Evolutionary conservation across 345 rosid species (phyloP).

Genomic region (Leavenworthia alabamica): DNA sequence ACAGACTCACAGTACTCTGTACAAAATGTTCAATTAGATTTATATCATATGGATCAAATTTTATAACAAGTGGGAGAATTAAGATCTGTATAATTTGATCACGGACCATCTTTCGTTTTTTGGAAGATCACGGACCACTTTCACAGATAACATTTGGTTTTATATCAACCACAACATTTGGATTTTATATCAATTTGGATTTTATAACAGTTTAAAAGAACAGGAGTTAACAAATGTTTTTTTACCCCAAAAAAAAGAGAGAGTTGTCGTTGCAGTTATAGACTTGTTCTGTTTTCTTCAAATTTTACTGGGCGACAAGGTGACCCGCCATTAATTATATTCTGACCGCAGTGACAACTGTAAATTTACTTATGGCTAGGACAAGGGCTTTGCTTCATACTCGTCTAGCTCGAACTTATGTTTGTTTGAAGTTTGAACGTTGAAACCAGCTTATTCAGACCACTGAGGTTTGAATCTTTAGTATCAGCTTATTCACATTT

Average conservation of each 20-base stretch:
- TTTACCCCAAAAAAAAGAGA: not conserved
- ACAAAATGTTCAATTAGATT: constrained; percentile 4
- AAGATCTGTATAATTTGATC: constrained; percentile 14
- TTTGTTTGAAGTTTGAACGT: too few relatives aligned
- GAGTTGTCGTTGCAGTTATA: not conserved
- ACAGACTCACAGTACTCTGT: not conserved
- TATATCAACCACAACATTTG: not conserved
- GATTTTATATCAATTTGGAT: not conserved
- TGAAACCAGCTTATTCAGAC: not conserved
- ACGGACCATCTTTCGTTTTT: not conserved
- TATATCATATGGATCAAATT: not conserved
- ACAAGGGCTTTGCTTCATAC: not conserved
- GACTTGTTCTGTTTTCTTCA: constrained; percentile 7
- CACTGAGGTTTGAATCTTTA: not conserved
- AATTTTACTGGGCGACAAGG: constrained; percentile 6
- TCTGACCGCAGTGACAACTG: constrained; percentile 6
- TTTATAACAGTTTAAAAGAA: not conserved
- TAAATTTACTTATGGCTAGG: constrained; percentile 11
- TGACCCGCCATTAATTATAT: constrained; percentile 24
- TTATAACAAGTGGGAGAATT: constrained; percentile 2
- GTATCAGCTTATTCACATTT: not conserved
- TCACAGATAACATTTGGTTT: not conserved
- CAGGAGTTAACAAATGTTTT: not conserved
- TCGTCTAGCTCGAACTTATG: not conserved
- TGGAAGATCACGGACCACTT: constrained; percentile 2